Base-by-base conservation (phyloP, 371 early-diverging fungal species). In the Zopfochytrium polystomum region DNA sequence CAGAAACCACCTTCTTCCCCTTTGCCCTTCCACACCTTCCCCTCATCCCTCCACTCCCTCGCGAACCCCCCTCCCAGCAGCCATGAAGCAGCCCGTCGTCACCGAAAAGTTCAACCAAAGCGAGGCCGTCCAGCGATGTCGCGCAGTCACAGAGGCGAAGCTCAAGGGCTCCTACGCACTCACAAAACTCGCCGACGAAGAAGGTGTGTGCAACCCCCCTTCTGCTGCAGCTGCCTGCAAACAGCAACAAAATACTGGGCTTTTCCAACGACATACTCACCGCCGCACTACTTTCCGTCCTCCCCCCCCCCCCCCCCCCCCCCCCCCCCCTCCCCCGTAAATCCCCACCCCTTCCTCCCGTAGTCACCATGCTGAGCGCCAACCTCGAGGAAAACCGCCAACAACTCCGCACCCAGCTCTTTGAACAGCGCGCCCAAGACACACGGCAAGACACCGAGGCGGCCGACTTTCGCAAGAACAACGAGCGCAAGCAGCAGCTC, bases 131-230 rank as follows among this genome's bases (percentile, higher is more conserved):
- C 42, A 6, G 18, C 52, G 66, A 13, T 55, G 56, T 38, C 43
- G 66, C n/a, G 55, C 48, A 38, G 31, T 66, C 45, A 60, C 48
- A 25, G 66, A 66, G 32, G 22, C 42, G 26, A 66, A 66, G 45
- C 35, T 66, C 18, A 66, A 66, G 56, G 61, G 52, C 1, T 42
- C 38, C 23, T 48, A 54, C 30, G 55, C 47, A 20, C 42, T 66
- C 15, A 34, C 56, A 4, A 66, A 66, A 34, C 52, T 60, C 23
- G 52, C 55, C 5, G 62, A 62, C 31, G 62, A 53, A 62, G 55
- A 62, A 62, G 60, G 60, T 60, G 46, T 18, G 52, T 27, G 22
- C 26, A 18, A 46, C 15, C 48, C 33, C 11, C 7, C 30, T 15
- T 26, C 11, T 15, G 18, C 7, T 26, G 25, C 26, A 23, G 22